Conservation (phyloP, 805 yeast genomes). For the Candida sithepensis region DNA sequence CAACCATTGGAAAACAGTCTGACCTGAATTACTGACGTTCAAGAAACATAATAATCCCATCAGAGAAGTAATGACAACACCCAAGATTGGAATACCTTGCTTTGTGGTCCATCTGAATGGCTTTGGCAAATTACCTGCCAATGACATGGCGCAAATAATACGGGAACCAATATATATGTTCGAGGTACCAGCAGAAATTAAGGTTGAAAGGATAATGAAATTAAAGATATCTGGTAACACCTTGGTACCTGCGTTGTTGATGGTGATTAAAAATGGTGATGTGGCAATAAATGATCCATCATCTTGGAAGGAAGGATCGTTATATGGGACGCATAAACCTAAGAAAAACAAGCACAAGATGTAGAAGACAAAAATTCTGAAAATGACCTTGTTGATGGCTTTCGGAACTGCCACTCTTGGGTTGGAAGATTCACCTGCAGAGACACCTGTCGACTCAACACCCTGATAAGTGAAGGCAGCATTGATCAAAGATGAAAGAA, state of each 20-base stretch:
- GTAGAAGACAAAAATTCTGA: conserved; percentile 64
- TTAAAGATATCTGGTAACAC: conserved; percentile 67
- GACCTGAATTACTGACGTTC: conserved; percentile 51
- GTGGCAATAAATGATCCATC: conserved; percentile 41
- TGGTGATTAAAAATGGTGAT: conserved; percentile 74
- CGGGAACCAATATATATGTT: conserved; percentile 71
- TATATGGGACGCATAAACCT: conserved; percentile 66
- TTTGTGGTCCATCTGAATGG: conserved; percentile 45
- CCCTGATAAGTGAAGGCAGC: conserved; percentile 84
- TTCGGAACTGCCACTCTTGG: conserved; percentile 69
- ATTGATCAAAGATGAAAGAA: conserved; percentile 63
- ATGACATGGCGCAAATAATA: conserved; percentile 60
- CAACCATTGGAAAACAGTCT: conserved; percentile 65
- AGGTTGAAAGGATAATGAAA: conserved; percentile 66
- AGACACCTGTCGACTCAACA: conserved; percentile 69
- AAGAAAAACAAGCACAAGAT: conserved; percentile 61
- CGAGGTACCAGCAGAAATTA: conserved; percentile 74
- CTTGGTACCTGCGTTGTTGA: conserved; percentile 61
- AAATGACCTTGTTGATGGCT: conserved; percentile 65
- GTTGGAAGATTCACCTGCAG: conserved; percentile 70
- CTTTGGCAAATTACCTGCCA: conserved; percentile 53
- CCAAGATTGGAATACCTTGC: conserved; percentile 57
- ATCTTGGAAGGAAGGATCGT: conserved; percentile 49
- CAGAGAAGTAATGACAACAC: conserved; percentile 53
- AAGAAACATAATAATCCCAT: conserved; percentile 66